Conservation (phyloP, 768 basidiomycete genomes). For the Kwoniella sp. region DNA sequence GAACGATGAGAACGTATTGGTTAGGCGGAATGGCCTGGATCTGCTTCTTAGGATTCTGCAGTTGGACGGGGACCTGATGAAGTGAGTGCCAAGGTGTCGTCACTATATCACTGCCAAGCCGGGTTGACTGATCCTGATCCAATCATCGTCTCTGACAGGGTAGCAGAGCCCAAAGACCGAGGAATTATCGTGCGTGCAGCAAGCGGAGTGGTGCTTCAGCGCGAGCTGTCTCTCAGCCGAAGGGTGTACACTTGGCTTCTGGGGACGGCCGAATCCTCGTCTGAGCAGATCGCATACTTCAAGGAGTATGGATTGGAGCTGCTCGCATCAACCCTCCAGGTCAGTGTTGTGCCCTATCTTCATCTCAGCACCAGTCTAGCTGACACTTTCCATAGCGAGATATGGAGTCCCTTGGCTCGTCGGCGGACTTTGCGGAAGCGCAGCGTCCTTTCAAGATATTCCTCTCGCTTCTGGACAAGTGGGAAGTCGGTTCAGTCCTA, state of each 20-base stretch:
- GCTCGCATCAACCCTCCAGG: conserved; percentile 70
- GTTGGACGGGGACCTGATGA: conserved; percentile 17
- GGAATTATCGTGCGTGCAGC: conserved; percentile 83
- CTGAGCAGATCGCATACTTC: conserved; percentile 74
- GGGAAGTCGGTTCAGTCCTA: conserved; percentile 85
- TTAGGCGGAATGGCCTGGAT: conserved; percentile 82
- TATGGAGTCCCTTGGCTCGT: conserved; percentile 61
- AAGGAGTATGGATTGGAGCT: conserved; percentile 71
- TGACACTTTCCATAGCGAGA: conserved; percentile 63
- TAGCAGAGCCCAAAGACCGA: conserved; percentile 69
- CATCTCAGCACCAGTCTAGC: background rate
- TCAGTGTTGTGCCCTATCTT: conserved; percentile 41
- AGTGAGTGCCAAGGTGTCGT: background rate
- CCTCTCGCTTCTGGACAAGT: conserved; percentile 91
- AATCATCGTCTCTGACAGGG: conserved; percentile 13
- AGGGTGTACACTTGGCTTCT: conserved; percentile 91
- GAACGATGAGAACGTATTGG: conserved; percentile 91
- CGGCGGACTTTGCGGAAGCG: conserved; percentile 69
- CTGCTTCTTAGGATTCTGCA: conserved; percentile 61
- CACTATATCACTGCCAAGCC: background rate
- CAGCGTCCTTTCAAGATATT: conserved; percentile 93
- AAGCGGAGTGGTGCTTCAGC: conserved; percentile 81
- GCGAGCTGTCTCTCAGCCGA: conserved; percentile 89
- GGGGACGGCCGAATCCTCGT: conserved; percentile 75
- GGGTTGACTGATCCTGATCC: background rate